Conservation (phyloP, 2,329 filamentous ascomycete species). For the Sporothrix mexicana region DNA sequence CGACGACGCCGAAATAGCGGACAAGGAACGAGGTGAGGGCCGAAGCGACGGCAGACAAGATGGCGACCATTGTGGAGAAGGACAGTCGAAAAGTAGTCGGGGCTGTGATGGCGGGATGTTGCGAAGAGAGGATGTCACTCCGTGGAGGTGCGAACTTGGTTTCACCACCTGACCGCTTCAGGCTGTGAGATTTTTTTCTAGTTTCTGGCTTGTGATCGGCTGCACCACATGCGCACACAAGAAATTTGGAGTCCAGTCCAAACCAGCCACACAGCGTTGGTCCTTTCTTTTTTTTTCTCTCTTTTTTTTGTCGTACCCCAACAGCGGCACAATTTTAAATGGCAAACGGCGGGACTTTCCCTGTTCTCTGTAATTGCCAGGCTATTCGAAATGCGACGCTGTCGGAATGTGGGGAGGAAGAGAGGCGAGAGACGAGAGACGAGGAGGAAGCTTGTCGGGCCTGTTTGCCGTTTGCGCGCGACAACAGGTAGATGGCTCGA, state of each 20-base stretch:
- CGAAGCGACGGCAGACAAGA: conserved; percentile 22
- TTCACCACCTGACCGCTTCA: conserved; percentile 6
- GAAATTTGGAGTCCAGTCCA: not conserved
- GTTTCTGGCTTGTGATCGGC: conserved; percentile 26
- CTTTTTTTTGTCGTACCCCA: conserved; percentile 1
- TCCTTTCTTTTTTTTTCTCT: conserved; percentile 15
- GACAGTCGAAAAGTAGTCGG: not conserved
- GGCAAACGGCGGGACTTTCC: not conserved
- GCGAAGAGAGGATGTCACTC: not conserved
- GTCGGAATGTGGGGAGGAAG: not conserved
- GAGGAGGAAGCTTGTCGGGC: not conserved
- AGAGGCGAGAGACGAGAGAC: not conserved
- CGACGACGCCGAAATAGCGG: conserved; percentile 58
- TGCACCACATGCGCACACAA: conserved; percentile 8
- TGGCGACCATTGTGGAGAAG: conserved; percentile 20
- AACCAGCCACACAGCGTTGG: conserved; percentile 12
- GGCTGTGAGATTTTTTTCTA: not conserved
- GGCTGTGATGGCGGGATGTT: not conserved
- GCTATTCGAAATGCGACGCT: conserved; percentile 6
- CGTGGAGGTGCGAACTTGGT: not conserved
- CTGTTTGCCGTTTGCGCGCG: not conserved
- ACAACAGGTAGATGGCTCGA: not conserved
- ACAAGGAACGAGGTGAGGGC: conserved; percentile 55
- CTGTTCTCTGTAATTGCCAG: not conserved
- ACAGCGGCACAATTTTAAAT: not conserved